Conservation (phyloP, 257 asterid genomes). For the Gardenia jasminoides region DNA sequence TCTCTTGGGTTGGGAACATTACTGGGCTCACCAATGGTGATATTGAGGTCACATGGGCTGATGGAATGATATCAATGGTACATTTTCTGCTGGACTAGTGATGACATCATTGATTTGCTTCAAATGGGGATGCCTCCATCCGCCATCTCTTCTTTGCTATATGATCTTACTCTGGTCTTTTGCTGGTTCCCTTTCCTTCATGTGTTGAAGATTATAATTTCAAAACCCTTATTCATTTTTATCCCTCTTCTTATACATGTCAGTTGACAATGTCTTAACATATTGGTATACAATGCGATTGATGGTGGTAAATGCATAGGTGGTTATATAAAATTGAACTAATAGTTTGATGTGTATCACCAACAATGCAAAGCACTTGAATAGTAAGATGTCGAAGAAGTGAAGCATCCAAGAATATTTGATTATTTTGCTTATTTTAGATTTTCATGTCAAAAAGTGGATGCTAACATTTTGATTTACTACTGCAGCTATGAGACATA, state of each 20-base stretch:
- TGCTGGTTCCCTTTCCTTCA: not conserved
- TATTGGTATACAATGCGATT: not conserved
- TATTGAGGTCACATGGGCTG: slow-evolving; percentile 98
- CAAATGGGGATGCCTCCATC: not conserved
- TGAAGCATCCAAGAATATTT: not conserved
- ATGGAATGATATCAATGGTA: slow-evolving; percentile 96
- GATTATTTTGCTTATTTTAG: not conserved
- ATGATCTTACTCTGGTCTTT: not conserved
- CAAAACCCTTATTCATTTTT: not conserved
- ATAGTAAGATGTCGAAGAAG: not conserved
- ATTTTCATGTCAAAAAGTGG: not conserved
- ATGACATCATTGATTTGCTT: slow-evolving; percentile 10
- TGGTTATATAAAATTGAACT: not conserved
- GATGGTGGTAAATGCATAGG: not conserved
- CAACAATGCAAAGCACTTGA: not conserved
- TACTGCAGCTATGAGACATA: not conserved
- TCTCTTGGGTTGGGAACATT: slow-evolving; percentile 98
- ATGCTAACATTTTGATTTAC: not conserved
- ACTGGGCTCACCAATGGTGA: slow-evolving; percentile 86
- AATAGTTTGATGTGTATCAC: not conserved
- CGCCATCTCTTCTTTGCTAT: not conserved
- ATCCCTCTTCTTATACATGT: not conserved
- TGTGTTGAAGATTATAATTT: not conserved
- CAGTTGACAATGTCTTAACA: not conserved
- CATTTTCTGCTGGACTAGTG: slow-evolving; percentile 12